Evolutionary conservation across 805 yeast species (phyloP).

Genomic region (Cyberlindnera sargentensis): DNA sequence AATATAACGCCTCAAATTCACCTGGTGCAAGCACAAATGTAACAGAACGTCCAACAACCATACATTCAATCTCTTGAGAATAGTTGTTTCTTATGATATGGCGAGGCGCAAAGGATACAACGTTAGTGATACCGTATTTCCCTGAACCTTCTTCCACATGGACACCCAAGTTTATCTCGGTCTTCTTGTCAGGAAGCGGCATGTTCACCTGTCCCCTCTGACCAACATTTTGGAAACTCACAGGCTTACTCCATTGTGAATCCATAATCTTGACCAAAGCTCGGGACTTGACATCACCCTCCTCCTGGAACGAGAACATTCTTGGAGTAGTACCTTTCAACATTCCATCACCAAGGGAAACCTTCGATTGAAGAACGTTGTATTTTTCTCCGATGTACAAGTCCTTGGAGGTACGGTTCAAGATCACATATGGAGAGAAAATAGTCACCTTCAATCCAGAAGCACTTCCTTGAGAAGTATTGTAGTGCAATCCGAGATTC

Average conservation of each 20-base stretch:
- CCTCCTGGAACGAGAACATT: conserved; percentile 77
- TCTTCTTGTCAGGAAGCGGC: conserved; percentile 40
- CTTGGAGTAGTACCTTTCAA: conserved; percentile 43
- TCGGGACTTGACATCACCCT: conserved; percentile 52
- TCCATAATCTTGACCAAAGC: conserved; percentile 61
- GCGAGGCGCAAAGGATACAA: conserved; percentile 77
- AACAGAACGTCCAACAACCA: conserved; percentile 62
- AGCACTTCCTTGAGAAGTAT: conserved; percentile 39
- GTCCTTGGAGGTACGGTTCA: conserved; percentile 72
- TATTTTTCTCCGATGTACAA: conserved; percentile 47
- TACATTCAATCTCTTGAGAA: conserved; percentile 46
- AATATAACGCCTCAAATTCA: conserved; percentile 52
- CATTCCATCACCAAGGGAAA: conserved; percentile 24
- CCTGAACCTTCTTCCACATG: conserved; percentile 80
- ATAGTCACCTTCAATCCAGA: conserved; percentile 61
- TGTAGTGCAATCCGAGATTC: conserved; percentile 58
- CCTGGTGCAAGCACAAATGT: conserved; percentile 39
- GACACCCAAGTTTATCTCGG: conserved; percentile 72
- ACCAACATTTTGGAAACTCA: conserved; percentile 88
- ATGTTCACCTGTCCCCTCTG: conserved; percentile 55
- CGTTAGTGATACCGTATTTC: conserved; percentile 66
- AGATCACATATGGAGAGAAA: conserved; percentile 78
- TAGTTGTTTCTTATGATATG: conserved; percentile 65
- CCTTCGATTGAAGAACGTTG: conserved; percentile 44
- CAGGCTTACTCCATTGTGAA: conserved; percentile 63